Evolutionary conservation across 176 grass and related monocot genomes (phyloP), one percentile per base, ranked within the genome.

Genomic region (Juncus effusus): DNA sequence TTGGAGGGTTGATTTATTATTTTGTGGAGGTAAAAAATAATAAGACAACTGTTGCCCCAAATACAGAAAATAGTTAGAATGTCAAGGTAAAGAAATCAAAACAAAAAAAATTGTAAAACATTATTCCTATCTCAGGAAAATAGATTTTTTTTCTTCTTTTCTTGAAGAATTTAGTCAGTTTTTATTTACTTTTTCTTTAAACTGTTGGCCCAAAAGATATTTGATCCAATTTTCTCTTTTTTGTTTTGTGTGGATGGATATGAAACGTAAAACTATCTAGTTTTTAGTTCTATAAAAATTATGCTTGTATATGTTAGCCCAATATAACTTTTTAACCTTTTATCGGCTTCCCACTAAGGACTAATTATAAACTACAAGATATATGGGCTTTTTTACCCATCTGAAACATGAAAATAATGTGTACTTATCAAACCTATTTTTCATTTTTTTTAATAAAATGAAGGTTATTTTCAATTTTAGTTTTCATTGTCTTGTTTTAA

Each of bases 1-100:
- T 76, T 45, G 63, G 51, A 35, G 81, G 38, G 2, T 41, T 70
- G 13, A 9, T 71, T 47, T 84, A 79, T 42, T 76, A 71, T 56
- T 84, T 61, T 47, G 50, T 64, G 9, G 38, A 45, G 7, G 13
- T 75, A 63, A 50, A 51, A 35, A 65, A 56, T 69, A 65, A 61
- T 42, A 71, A 83, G 13, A 66, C 38, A 62, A 61, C 41, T 38
- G 10, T 57, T 6, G 45, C 59, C 40, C 36, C 69, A 36, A 36
- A 7, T 40, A 57, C 69, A 40, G 45, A 69, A 19, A 70, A 70
- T 14, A 51, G 28, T 9, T 83, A 37, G 49, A 60, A 56, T 61
- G 40, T 53, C 56, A 56, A 64, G 19, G 36, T 57, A 38, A 41
- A 8, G 51, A 65, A 57, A 42, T 15, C 38, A 64, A 4, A 38